Evolutionary conservation across 1,284 basidiomycete species (phyloP).

Genomic region (Xerocomus nothofagi): DNA sequence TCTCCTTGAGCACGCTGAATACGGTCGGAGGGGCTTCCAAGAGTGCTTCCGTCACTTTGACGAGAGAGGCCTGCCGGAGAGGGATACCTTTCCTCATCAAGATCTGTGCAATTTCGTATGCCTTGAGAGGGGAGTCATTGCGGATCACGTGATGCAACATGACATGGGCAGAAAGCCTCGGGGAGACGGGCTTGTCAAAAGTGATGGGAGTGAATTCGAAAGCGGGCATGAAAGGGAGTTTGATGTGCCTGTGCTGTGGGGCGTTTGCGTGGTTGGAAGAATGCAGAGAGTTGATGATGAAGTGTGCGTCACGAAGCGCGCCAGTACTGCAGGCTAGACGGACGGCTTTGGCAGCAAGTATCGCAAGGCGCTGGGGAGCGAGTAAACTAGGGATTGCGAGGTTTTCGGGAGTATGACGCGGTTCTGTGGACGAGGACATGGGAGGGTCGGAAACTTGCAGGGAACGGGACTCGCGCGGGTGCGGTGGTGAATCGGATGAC

Average conservation of each 20-base stretch:
- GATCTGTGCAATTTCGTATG: slow-evolving; percentile 46
- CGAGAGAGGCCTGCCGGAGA: slow-evolving; percentile 48
- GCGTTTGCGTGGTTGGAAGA: slow-evolving; percentile 37
- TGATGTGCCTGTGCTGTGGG: slow-evolving; percentile 16
- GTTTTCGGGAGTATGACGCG: background rate
- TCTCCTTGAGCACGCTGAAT: slow-evolving; percentile 28
- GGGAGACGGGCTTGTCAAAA: slow-evolving; percentile 51
- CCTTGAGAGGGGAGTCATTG: slow-evolving; percentile 46
- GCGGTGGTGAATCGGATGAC: background rate
- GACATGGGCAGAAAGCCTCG: slow-evolving; percentile 58
- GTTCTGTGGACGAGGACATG: background rate
- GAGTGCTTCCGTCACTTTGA: slow-evolving; percentile 42
- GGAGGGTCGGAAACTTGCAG: background rate
- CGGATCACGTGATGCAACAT: slow-evolving; percentile 65
- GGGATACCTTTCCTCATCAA: slow-evolving; percentile 54
- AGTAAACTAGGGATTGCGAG: background rate
- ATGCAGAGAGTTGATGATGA: slow-evolving; percentile 58
- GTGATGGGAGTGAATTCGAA: slow-evolving; percentile 43
- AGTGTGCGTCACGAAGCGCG: slow-evolving; percentile 51
- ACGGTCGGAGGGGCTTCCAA: slow-evolving; percentile 33
- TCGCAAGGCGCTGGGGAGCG: slow-evolving; percentile 26
- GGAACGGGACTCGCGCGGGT: background rate
- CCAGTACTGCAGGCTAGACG: slow-evolving; percentile 45
- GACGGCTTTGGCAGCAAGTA: slow-evolving; percentile 54
- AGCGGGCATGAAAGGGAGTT: slow-evolving; percentile 29